These are phyloP conservation scores for Pythium brachiatum DNA, from an alignment of 352 stramenopile genomes.

Conservation along the genomic window DNA sequence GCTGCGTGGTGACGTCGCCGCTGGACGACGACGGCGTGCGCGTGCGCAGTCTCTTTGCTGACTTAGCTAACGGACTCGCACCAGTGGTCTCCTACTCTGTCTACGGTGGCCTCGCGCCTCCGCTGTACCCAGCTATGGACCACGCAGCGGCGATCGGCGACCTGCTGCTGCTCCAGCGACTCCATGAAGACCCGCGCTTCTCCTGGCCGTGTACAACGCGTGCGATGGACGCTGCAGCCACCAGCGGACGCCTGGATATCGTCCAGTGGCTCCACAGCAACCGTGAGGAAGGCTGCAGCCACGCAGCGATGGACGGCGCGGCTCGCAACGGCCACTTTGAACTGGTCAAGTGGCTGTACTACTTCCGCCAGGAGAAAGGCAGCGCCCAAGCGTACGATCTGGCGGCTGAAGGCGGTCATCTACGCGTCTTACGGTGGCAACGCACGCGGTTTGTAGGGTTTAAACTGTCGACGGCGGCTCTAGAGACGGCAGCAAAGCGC, in stretches of 20 bases:
- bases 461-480: neutral
- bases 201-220: conserved; percentile 2
- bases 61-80: neutral
- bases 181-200: conserved; percentile 1
- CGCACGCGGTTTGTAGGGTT: neutral
- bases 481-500: neutral
- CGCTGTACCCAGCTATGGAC: conserved; percentile 11
- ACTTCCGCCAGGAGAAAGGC: conserved; percentile 1
- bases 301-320: neutral
- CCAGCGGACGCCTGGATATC: conserved; percentile 11
- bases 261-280: conserved; percentile 15
- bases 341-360: conserved; percentile 14
- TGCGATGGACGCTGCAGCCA: conserved; percentile 17
- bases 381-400: neutral
- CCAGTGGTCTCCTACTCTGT: no score
- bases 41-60: neutral
- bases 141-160: conserved; percentile 5
- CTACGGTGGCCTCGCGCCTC: neutral
- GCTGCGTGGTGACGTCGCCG: neutral
- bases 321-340: conserved; percentile 7
- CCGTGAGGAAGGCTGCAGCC: conserved; percentile 11
- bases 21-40: neutral
- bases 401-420: neutral
- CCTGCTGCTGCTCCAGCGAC: neutral
- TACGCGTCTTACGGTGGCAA: conserved; percentile 5